Base-by-base conservation (phyloP, 805 yeast genomes). In the Candida michaelii region DNA sequence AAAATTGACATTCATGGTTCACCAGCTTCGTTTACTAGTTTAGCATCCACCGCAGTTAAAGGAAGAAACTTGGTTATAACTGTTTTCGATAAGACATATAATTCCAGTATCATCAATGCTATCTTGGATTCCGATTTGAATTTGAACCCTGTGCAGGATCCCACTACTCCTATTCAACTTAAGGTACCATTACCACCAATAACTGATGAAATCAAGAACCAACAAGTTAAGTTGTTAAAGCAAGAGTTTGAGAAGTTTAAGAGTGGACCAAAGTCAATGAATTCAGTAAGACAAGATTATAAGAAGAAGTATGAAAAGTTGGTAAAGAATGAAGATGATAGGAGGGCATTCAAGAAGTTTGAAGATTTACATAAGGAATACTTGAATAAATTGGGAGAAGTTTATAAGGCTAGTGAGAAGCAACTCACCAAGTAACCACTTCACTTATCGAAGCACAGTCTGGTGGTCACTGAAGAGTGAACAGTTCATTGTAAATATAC, bases 51-150 rank as follows among this genome's bases (percentile, higher is more conserved):
- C 2, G 66, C 84, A 0, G 51, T 79, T 40, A 83, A 83, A 51
- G 93, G 91, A 5, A 75, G 86, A 52, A 73, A 79, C 51, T 69
- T 88, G 40, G 63, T 77, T 24, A 78, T 91, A n/a, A 89, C 96
- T 0, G 90, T 89, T 1, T 91, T 84, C 61, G 97, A 91, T 55
- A 95, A 96, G 5, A 74, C 73, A 39, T 76, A 86, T 50, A 74
- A 80, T 30, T 84, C 87, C 52, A 73, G 77, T 46, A 77, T 91
- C 21, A 74, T 85, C 21, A 81, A 89, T 40, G 74, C 90, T 0
- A 80, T 91, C 14, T 60, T 88, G 46, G 83, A 77, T 1, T 72
- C 90, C 0, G 77, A 78, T 8, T 65, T 87, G 58, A 85, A 86
- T 54, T 63, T 91, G 71, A 88, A 83, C 46, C 96, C 98, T 1